Conservation (phyloP, 2,329 filamentous ascomycete species). For the Hypoxylon sp. region DNA sequence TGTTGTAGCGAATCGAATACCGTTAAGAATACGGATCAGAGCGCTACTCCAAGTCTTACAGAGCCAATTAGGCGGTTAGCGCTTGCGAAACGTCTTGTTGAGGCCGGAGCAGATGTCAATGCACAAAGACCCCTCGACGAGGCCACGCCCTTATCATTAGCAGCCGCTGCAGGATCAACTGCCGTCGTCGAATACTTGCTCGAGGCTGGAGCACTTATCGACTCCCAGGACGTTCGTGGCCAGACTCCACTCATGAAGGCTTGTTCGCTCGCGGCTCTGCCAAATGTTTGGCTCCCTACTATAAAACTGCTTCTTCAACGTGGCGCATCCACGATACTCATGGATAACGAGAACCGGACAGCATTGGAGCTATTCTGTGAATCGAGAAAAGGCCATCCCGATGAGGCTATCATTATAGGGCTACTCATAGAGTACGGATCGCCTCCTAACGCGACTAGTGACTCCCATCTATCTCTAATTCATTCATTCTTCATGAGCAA, state of each 20-base stretch:
- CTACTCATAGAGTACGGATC: slow-evolving; percentile 17
- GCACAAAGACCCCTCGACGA: neutral
- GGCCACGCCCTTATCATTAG: slow-evolving; percentile 13
- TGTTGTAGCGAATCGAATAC: neutral
- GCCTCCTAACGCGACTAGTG: neutral
- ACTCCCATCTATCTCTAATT: neutral
- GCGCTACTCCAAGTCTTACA: too few relatives aligned
- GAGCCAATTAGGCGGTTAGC: slow-evolving; percentile 1
- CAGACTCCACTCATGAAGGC: slow-evolving; percentile 25
- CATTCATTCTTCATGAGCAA: neutral
- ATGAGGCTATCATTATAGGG: neutral
- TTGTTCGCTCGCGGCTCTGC: neutral
- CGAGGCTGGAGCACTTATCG: slow-evolving; percentile 15
- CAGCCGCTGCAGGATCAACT: slow-evolving; percentile 1
- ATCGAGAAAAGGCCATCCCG: neutral
- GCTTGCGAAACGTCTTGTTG: slow-evolving; percentile 18
- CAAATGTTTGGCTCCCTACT: neutral
- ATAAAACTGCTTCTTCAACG: slow-evolving; percentile 17
- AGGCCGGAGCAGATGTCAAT: slow-evolving; percentile 20
- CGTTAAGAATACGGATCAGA: neutral
- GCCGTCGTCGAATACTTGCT: slow-evolving; percentile 19
- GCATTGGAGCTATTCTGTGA: slow-evolving; percentile 18
- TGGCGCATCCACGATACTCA: slow-evolving; percentile 9
- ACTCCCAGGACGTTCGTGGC: neutral
- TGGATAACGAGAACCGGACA: neutral